phyloP scores from a whole-genome alignment of 78 protist genomes.

The Cavenderia fasciculata region DNA sequence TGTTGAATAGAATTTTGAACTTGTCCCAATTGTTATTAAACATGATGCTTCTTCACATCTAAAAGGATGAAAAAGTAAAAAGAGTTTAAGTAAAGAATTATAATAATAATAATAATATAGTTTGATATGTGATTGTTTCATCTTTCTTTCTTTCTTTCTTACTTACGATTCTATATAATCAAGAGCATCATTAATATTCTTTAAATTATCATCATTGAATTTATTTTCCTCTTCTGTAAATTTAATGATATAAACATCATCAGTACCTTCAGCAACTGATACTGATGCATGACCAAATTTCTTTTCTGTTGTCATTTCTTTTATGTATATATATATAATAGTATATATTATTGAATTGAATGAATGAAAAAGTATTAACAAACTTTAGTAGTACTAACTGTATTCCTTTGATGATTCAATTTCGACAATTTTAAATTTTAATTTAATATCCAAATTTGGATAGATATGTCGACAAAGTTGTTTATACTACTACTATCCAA shows the following conservation, averaged over 20 bases:
- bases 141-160: neutral
- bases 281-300: slow-evolving; percentile 53
- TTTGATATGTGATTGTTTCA: neutral
- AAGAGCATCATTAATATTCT: slow-evolving; percentile 34
- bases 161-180: slow-evolving; percentile 60
- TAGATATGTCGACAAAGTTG: no score
- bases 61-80: neutral
- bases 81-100: neutral
- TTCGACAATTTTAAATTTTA: no score
- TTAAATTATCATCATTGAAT: slow-evolving; percentile 34
- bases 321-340: slow-evolving; percentile 1
- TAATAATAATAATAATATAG: neutral
- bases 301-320: slow-evolving; percentile 6
- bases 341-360: neutral
- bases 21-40: slow-evolving; percentile 30
- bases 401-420: no score
- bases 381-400: no score
- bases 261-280: slow-evolving; percentile 11
- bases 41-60: slow-evolving; percentile 72
- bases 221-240: slow-evolving; percentile 57
- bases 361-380: no score
- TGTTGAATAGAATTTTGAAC: slow-evolving; percentile 54
- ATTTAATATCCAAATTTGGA: no score
- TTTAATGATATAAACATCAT: slow-evolving; percentile 28
- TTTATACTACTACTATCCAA: no score